These are phyloP conservation scores for Mycena latifolia DNA, from an alignment of 768 basidiomycete species.

Conservation along the genomic window DNA sequence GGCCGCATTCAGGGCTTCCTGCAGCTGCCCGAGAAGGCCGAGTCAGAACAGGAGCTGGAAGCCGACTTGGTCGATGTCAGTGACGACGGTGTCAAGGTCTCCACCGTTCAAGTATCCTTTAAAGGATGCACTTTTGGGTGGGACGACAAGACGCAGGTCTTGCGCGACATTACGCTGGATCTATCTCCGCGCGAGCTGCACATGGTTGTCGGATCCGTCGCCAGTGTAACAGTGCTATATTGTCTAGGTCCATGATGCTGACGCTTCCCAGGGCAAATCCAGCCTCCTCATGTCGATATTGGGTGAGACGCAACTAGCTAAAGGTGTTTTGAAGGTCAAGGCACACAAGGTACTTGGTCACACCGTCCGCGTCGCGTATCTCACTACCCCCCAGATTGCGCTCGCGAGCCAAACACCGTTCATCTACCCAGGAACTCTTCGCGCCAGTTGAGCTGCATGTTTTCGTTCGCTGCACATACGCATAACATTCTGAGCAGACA, in stretches of 20 bases:
- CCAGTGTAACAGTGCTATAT: slow-evolving; percentile 12
- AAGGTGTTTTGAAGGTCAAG: slow-evolving; percentile 6
- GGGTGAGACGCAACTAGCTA: slow-evolving; percentile 16
- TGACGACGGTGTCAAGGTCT: neutral
- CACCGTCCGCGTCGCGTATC: neutral
- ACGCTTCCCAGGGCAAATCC: slow-evolving; percentile 25
- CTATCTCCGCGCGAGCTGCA: slow-evolving; percentile 22
- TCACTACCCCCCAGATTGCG: slow-evolving; percentile 7
- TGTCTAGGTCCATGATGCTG: neutral
- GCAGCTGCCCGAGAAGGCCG: slow-evolving; percentile 22
- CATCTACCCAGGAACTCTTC: slow-evolving; percentile 29
- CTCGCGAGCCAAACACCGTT: slow-evolving; percentile 29
- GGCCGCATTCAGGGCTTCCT: slow-evolving; percentile 16
- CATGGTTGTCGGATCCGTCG: slow-evolving; percentile 31
- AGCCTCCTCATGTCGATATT: slow-evolving; percentile 32
- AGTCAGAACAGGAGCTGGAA: neutral
- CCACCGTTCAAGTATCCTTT: slow-evolving; percentile 9
- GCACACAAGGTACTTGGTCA: slow-evolving; percentile 12
- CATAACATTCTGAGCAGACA: slow-evolving; percentile 2
- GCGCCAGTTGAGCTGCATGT: slow-evolving; percentile 19
- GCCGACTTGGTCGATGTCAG: slow-evolving; percentile 2
- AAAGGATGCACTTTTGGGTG: slow-evolving; percentile 23
- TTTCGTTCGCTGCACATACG: neutral
- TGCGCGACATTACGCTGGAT: slow-evolving; percentile 19
- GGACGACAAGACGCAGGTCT: slow-evolving; percentile 18